Evolutionary conservation across 768 basidiomycete species (phyloP).

Genomic region (Russula lepida): DNA sequence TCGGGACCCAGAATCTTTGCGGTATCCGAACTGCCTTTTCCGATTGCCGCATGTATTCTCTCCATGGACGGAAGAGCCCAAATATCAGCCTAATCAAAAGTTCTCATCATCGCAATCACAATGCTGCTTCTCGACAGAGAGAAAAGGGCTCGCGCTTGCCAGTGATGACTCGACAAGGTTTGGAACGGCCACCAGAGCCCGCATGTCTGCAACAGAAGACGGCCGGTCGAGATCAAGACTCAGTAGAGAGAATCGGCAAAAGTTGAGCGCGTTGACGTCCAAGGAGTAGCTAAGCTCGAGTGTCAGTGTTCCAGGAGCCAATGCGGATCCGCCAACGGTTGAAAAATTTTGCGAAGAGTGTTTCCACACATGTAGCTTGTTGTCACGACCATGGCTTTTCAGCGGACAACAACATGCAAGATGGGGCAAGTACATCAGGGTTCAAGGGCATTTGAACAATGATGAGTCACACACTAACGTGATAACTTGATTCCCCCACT

Average conservation of each 20-base stretch:
- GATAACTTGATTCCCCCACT: conserved; percentile 57
- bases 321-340: conserved; percentile 45
- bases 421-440: not conserved
- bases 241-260: conserved; percentile 79
- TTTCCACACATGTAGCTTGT: conserved; percentile 73
- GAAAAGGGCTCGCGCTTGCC: conserved; percentile 33
- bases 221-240: conserved; percentile 18
- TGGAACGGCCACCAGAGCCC: conserved; percentile 68
- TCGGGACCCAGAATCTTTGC: conserved; percentile 30
- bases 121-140: not conserved
- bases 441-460: not conserved
- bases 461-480: conserved; percentile 50
- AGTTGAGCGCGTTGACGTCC: conserved; percentile 90
- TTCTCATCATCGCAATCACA: not conserved
- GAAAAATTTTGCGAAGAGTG: conserved; percentile 38
- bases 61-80: conserved; percentile 66
- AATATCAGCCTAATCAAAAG: conserved; percentile 60
- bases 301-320: conserved; percentile 37
- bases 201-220: not conserved
- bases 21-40: conserved; percentile 37
- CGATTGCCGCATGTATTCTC: conserved; percentile 80
- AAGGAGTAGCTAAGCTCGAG: conserved; percentile 58
- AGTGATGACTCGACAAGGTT: conserved; percentile 84
- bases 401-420: not conserved
- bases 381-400: conserved; percentile 75